These are phyloP conservation scores for Coleophoma eucalyptorum DNA, from an alignment of 2,329 filamentous ascomycete species.

Conservation along the genomic window DNA sequence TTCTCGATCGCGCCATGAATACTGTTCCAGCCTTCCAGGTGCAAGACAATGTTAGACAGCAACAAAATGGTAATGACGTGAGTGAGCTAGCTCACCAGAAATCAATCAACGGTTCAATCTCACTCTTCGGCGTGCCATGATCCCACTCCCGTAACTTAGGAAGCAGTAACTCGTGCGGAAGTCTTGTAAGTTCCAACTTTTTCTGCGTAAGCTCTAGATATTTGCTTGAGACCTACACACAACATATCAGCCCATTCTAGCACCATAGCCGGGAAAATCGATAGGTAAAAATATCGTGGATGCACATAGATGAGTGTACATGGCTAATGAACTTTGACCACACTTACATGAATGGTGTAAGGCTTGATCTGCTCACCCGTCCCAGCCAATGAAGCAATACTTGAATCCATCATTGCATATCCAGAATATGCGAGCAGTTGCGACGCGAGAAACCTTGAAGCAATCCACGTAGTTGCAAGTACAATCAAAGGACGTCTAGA, in stretches of 20 bases:
- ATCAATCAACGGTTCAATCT: constrained; percentile 62
- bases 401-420: not conserved
- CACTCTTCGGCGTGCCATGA: constrained; percentile 49
- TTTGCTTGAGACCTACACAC: constrained; percentile 55
- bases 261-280: not conserved
- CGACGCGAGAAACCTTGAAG: not conserved
- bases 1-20: constrained; percentile 61
- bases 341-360: constrained; percentile 54
- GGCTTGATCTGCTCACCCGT: constrained; percentile 41
- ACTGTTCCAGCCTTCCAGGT: constrained; percentile 55
- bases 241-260: not conserved
- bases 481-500: not conserved
- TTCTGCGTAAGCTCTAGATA: constrained; percentile 64
- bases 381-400: constrained; percentile 4
- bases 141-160: constrained; percentile 48
- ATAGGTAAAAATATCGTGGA: too few species aligned
- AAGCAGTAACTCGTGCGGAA: constrained; percentile 54
- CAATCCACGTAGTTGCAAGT: not conserved
- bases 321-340: too few species aligned
- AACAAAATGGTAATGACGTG: not conserved
- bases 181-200: constrained; percentile 62
- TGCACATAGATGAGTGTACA: too few species aligned
- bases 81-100: constrained; percentile 46
- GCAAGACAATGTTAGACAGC: not conserved
- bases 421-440: not conserved